Conservation (phyloP, 352 stramenopile species). For the Halophytophthora polymorphica region DNA sequence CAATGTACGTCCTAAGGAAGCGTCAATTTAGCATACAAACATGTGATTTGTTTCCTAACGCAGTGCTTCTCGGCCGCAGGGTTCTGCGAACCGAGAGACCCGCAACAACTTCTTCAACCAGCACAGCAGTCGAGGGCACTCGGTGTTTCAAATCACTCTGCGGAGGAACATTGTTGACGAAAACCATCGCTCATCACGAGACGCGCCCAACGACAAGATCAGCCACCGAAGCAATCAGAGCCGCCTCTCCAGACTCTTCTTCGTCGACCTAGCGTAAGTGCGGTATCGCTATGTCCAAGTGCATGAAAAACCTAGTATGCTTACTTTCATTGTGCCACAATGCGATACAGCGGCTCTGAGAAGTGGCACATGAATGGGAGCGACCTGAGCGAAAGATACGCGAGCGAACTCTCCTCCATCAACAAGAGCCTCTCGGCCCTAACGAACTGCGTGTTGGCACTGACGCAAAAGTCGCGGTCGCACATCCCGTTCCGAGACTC, state of each 20-base stretch:
- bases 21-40: too few relatives aligned
- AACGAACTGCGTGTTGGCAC: slow-evolving; percentile 72
- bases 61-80: slow-evolving; percentile 20
- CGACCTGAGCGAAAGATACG: slow-evolving; percentile 58
- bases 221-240: slow-evolving; percentile 20
- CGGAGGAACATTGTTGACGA: slow-evolving; percentile 27
- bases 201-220: not conserved
- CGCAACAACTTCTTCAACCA: slow-evolving; percentile 77
- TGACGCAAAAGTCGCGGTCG: slow-evolving; percentile 52
- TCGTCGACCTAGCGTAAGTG: slow-evolving; percentile 69
- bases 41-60: not conserved
- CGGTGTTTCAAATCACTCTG: slow-evolving; percentile 71
- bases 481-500: slow-evolving; percentile 70
- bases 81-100: slow-evolving; percentile 61
- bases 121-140: slow-evolving; percentile 63
- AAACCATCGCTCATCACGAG: not conserved
- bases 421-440: slow-evolving; percentile 76
- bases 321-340: slow-evolving; percentile 2
- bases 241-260: slow-evolving; percentile 54
- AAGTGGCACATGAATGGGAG: slow-evolving; percentile 63
- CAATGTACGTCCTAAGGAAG: not conserved
- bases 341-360: slow-evolving; percentile 47
- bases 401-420: slow-evolving; percentile 55
- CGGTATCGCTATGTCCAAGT: not conserved
- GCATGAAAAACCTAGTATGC: not conserved